These are phyloP conservation scores for Trametes sp. DNA, from an alignment of 1,284 basidiomycete genomes.

Conservation along the genomic window DNA sequence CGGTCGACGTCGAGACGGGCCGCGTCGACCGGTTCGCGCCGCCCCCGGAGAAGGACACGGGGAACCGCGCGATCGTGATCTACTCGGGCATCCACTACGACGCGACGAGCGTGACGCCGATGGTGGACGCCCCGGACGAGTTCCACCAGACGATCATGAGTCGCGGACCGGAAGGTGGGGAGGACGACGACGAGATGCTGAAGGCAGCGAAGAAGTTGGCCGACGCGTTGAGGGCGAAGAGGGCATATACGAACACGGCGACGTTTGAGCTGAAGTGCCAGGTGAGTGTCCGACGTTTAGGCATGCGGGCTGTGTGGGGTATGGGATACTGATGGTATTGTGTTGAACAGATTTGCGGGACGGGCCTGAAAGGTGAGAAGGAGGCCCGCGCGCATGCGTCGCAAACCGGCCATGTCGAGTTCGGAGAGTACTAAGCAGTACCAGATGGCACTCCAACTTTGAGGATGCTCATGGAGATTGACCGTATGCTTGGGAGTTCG, in stretches of 20 bases:
- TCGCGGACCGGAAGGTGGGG: conserved; percentile 44
- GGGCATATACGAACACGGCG: conserved; percentile 89
- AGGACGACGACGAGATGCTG: conserved; percentile 62
- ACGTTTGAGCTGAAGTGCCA: conserved; percentile 90
- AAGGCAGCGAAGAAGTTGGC: conserved; percentile 77
- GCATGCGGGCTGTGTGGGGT: not conserved
- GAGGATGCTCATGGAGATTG: too few relatives aligned
- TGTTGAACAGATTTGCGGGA: conserved; percentile 64
- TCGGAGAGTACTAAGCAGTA: conserved; percentile 80
- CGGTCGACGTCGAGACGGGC: conserved; percentile 91
- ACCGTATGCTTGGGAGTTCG: conserved; percentile 7
- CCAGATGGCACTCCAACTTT: too few relatives aligned
- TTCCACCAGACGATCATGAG: conserved; percentile 83
- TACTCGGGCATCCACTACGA: conserved; percentile 98
- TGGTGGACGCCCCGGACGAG: conserved; percentile 73
- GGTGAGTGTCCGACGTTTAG: conserved; percentile 48
- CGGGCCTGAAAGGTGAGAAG: conserved; percentile 91
- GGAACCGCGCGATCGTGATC: conserved; percentile 69
- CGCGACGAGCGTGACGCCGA: conserved; percentile 83
- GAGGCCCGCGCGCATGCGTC: conserved; percentile 88
- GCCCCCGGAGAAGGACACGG: conserved; percentile 44
- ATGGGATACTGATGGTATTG: not conserved
- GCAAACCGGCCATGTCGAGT: conserved; percentile 85
- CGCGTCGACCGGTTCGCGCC: conserved; percentile 87
- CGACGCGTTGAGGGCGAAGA: conserved; percentile 72